Evolutionary conservation across 169 alveolate species (phyloP), one percentile per base, ranked within the genome.

Genomic region (Plasmodium falciparum): DNA sequence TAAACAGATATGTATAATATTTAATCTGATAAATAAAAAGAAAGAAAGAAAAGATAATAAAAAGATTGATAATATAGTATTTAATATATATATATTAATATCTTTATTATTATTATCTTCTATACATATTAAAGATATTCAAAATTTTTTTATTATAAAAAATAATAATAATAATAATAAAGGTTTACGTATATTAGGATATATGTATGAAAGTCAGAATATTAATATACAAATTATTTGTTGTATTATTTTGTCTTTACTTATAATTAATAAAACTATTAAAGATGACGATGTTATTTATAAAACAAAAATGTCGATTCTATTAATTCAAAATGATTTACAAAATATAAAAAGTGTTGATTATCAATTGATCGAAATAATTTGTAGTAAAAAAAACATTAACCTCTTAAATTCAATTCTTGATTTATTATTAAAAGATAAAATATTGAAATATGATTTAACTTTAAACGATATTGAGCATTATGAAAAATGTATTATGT

Each of bases 221-320:
- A 67, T 80, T n/a, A 80, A 80, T 39, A 49, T 80, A 9, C 90
- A 80, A 26, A 71, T 80, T n/a, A 80, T 80, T 2, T 80, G 90
- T 20, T 80, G 90, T 62, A 80, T 80, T 8, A 80, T 80, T 4
- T 22, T 80, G 17, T 80, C 90, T 0, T 29, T 80, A 11, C 43
- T 80, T 20, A 49, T 80, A 6, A 80, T 80, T 22, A 80, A 80
- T 43, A 24, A 69, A 17, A 80, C 67, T 9, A 80, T 80, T 7
- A 80, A 33, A 9, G 90, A 80, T 49, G 85, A 80, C 17, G 90
- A 80, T 15, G 73, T 70, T 22, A 49, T 80, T 2, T 49, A 67
- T 45, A 80, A 69, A n/a, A 80, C 83, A 8, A 80, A 80, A 47
- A 66, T 67, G 90, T 80, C 90, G 12, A 80, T 80, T 5, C 11